phyloP scores from a whole-genome alignment of 352 stramenopile species.

The Phytopythium vexans region DNA sequence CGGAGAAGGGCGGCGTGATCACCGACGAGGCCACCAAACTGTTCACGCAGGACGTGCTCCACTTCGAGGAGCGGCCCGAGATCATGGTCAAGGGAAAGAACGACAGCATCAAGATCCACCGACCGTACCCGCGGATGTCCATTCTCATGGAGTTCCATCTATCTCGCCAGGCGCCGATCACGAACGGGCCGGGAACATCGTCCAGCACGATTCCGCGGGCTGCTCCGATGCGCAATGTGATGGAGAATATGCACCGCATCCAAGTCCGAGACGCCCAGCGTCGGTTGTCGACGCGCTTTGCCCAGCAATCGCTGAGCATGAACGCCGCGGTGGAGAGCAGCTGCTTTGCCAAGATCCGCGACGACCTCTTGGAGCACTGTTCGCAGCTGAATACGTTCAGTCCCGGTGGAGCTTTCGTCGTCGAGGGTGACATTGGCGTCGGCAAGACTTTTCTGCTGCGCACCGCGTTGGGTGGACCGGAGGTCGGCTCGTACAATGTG shows the following conservation, averaged over 20 bases:
- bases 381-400: conserved; percentile 63
- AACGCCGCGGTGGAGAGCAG: conserved; percentile 64
- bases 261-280: conserved; percentile 80
- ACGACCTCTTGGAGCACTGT: conserved; percentile 58
- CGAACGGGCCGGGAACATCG: neutral
- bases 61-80: conserved; percentile 85
- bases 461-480: conserved; percentile 44
- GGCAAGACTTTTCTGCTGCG: conserved; percentile 81
- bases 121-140: conserved; percentile 85
- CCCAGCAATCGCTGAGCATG: conserved; percentile 34
- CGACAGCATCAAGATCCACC: conserved; percentile 87
- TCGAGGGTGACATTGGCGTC: conserved; percentile 83
- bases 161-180: conserved; percentile 20
- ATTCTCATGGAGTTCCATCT: conserved; percentile 75
- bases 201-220: conserved; percentile 9
- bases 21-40: conserved; percentile 86
- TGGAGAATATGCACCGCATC: conserved; percentile 86
- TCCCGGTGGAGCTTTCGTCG: conserved; percentile 63
- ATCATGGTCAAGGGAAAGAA: conserved; percentile 94
- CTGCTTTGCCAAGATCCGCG: conserved; percentile 46
- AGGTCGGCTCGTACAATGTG: conserved; percentile 52
- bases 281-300: conserved; percentile 48
- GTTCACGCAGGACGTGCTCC: conserved; percentile 80
- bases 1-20: conserved; percentile 81
- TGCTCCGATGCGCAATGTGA: conserved; percentile 68